Base-by-base conservation (phyloP, 139 green algal genomes). In the Nannochloris sp. region DNA sequence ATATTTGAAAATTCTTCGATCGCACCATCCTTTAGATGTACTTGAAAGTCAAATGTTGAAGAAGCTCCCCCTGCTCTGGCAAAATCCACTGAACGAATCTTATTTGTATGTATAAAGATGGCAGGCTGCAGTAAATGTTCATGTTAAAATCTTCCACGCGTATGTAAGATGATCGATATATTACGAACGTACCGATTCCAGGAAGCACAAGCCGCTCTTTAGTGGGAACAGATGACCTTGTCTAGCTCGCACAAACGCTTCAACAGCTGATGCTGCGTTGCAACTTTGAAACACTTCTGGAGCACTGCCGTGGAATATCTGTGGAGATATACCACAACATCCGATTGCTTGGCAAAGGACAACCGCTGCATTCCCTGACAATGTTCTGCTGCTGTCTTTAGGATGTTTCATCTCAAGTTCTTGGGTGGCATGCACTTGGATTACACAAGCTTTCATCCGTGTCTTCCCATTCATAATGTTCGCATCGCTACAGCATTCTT, bases 21-120 rank as follows among this genome's bases (percentile, higher is more conserved):
- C 4, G 14, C 23, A 43, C 64, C 71, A 23, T 70, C 29, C 15
- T 29, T 34, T 12, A 63, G 37, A 49, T 78, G 62, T 18, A 79
- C 37, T 44, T 64, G 59, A 11, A 79, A n/a, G 34, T 79, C 72
- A 50, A 79, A 79, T 2, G 72, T 79, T 51, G 61, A 48, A 44
- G 72, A 78, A n/a, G 34, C 40, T n/a, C 72, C 72, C 1, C 62
- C 56, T 15, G 69, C 69, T 1, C 72, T 56, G 19, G 67, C 67
- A 44, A 79, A 34, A 44, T 79, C 72, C 48, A 79, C 37, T 34
- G 16, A 36, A 15, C n/a, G 16, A 51, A 79, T 73, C 31, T 24
- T 19, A 3, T 19, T 21, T 18, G 44, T 50, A n/a, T 71, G 57
- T 7, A 79, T 37, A 62, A 78, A 79, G 27, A 73, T n/a, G 9